Base-by-base conservation (phyloP, 768 basidiomycete genomes). In the Amanita subjunquillea region DNA sequence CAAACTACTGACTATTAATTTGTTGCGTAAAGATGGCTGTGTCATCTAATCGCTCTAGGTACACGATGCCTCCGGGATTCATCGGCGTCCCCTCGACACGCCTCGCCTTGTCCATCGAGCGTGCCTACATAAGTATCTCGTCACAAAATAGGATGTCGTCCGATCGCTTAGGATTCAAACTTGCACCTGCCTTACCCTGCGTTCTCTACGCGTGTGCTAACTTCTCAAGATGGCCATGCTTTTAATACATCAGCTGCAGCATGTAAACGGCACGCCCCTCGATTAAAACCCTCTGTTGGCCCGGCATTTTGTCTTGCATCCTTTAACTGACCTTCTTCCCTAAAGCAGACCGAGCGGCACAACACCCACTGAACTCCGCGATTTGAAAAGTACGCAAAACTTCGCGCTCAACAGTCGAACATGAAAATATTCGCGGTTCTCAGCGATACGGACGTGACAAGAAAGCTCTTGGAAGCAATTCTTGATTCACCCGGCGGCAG, bases 401-500 rank as follows among this genome's bases (percentile, higher is more conserved):
- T 20, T 25, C 29, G 22, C 44, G 15, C 44, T 53, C 15, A 13
- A 4, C 17, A 45, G 25, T 3, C 10, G 66, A 70, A 77, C 63
- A 72, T 74, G 63, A 71, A 66, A 50, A 80, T 74, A 67, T 62
- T 71, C 40, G 61, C 66, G 55, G 75, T 87, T 59, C 76, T 85
- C 58, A 76, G 78, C 56, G 83, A 87, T 60, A 70, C 76, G 15
- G 82, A 81, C 39, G 77, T 77, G 13, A 73, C 80, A 34, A 72
- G 64, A 52, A 77, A 73, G 59, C 63, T 77, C 42, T 62, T 77
- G 37, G 74, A 75, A 60, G 65, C 71, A 54, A 72, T 77, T 51
- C 65, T 74, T 39, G 74, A 78, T 44, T 65, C 78, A 6, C 79
- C 85, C 4, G 78, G 74, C 57, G 87, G 87, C 36, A 79, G 75